These are phyloP conservation scores for Pseudohalonectria lignicola DNA, from an alignment of 2,329 filamentous ascomycete species.

Conservation along the genomic window DNA sequence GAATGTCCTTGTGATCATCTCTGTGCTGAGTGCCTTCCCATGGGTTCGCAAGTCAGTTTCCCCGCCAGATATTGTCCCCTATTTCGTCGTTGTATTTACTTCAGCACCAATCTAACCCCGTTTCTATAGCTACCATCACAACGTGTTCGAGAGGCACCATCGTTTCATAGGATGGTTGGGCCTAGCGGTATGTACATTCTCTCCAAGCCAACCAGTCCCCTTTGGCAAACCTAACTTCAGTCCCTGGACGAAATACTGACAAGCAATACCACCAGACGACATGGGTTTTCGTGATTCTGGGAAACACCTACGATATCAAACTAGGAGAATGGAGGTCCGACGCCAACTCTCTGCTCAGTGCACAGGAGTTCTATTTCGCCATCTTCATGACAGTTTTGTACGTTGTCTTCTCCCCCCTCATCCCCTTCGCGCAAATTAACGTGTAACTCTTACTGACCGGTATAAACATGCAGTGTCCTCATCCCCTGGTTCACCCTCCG, in stretches of 20 bases:
- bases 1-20: conserved; percentile 23
- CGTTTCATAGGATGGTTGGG: conserved; percentile 30
- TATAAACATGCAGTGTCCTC: conserved; percentile 16
- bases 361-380: conserved; percentile 28
- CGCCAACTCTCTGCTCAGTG: conserved; percentile 20
- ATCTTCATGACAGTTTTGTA: conserved; percentile 28
- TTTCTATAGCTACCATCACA: conserved; percentile 22
- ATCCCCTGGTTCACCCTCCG: conserved; percentile 28
- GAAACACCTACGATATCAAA: conserved; percentile 24
- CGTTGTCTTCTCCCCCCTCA: conserved; percentile 2
- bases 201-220: background rate
- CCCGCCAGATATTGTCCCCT: background rate
- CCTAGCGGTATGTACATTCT: conserved; percentile 17
- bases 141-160: conserved; percentile 27
- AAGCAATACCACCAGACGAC: conserved; percentile 15
- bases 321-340: conserved; percentile 19
- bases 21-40: conserved; percentile 25
- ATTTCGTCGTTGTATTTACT: background rate
- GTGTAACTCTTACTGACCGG: conserved; percentile 10
- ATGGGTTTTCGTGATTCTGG: conserved; percentile 25
- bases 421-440: too few species aligned
- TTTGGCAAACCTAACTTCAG: too few species aligned
- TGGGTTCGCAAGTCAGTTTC: conserved; percentile 27
- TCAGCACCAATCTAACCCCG: too few species aligned
- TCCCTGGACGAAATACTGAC: conserved; percentile 4